Evolutionary conservation across 2,329 filamentous ascomycete genomes (phyloP), one percentile per base, ranked within the genome.

Genomic region (Stylonectria norvegica): DNA sequence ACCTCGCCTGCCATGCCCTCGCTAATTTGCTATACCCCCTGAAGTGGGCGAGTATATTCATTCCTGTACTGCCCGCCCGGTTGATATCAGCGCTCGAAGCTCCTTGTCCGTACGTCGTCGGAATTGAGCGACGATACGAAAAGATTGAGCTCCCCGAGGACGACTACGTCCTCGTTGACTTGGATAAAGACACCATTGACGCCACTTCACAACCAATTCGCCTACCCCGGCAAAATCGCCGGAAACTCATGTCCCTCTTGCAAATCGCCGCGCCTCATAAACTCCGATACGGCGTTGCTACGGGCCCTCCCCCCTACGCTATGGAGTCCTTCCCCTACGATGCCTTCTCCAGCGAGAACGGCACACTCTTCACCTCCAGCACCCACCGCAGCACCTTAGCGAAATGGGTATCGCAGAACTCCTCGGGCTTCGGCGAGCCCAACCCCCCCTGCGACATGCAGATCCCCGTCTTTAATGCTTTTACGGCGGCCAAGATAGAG

Each of bases 31-130:
- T 98, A 15, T 98, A 95, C 61, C 91, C 90, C 6, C 71, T 97
- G 37, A 86, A 89, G 49, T 97, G 93, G 91, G 81, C 87, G 3
- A 94, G 90, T 54, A 89, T 97, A 34, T 89, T 95, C 60, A 96
- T 97, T 49, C 91, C 91, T 2, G 77, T 97, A 22, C 75, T 98
- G 7, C 91, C 91, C 5, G 87, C 89, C 7, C 81, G 91, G 23
- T 72, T 98, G 16, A 75, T 98, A 8, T 90, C 93, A 38, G 91
- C 89, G 3, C 76, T 98, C 14, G 93, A 97, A 56, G 91, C 91
- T 1, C 91, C 91, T 3, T 97, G 93, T 55, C 93, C 93, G 1
- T 98, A 97, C 57, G 95, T 98, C 51, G 89, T 97, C 30, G 93
- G 93, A 34, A 88, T 98, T 42, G 93, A 98, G 67, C 80, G 90